Evolutionary conservation across 495 filamentous ascomycete genomes (phyloP).

Genomic region (Tuber magnatum): DNA sequence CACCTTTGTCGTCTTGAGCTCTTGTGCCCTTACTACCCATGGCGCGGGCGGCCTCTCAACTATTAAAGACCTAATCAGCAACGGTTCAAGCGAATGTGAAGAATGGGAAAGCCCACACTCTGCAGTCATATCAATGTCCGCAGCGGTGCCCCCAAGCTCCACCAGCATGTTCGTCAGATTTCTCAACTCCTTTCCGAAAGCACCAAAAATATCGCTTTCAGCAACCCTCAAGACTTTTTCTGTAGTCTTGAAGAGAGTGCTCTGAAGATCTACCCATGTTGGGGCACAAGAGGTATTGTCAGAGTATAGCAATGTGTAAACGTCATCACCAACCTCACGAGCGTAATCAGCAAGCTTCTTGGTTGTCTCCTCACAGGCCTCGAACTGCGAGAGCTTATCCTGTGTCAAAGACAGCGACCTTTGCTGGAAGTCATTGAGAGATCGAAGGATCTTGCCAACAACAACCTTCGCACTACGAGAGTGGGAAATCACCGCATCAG

Average conservation of each 20-base stretch:
- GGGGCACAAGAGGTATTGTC: slow-evolving; percentile 45
- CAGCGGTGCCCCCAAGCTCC: slow-evolving; percentile 64
- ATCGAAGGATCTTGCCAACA: slow-evolving; percentile 66
- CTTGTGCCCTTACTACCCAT: slow-evolving; percentile 74
- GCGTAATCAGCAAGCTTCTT: slow-evolving; percentile 61
- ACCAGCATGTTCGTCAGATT: slow-evolving; percentile 57
- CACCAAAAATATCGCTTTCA: slow-evolving; percentile 58
- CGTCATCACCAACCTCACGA: slow-evolving; percentile 58
- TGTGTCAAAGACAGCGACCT: slow-evolving; percentile 67
- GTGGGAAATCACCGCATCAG: slow-evolving; percentile 64
- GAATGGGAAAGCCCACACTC: slow-evolving; percentile 50
- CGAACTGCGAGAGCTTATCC: slow-evolving; percentile 52
- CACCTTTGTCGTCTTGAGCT: slow-evolving; percentile 68
- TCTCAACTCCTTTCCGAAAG: slow-evolving; percentile 61
- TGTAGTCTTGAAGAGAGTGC: slow-evolving; percentile 54
- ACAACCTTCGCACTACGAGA: slow-evolving; percentile 79
- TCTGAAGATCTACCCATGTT: slow-evolving; percentile 58
- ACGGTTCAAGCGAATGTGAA: neutral
- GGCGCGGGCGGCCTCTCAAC: slow-evolving; percentile 65
- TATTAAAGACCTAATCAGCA: slow-evolving; percentile 9
- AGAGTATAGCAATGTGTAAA: slow-evolving; percentile 60
- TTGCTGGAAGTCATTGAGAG: slow-evolving; percentile 68
- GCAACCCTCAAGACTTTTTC: slow-evolving; percentile 46
- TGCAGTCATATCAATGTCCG: slow-evolving; percentile 67
- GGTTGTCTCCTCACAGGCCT: slow-evolving; percentile 56